A percentile compares a stretch with the other conserved stretches of the same genome.
These are phyloP conservation scores for Terana coerulea DNA, from an alignment of 768 basidiomycete species.

Conservation along the genomic window DNA sequence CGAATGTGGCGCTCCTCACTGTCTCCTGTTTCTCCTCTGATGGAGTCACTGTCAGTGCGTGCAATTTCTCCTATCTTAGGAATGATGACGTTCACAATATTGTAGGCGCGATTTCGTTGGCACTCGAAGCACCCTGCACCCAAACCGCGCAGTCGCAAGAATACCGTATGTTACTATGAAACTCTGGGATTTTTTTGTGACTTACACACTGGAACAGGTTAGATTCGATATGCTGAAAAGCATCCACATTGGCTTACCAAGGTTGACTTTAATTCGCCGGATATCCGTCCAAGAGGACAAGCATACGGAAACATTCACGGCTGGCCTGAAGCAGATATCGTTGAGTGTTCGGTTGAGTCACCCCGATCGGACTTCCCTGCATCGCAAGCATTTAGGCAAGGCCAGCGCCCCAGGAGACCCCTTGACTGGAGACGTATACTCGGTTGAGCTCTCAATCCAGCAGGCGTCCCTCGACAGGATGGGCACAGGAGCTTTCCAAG, in stretches of 20 bases:
- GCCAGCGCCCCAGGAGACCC: constrained; percentile 26
- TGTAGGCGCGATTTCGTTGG: constrained; percentile 37
- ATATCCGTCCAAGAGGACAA: constrained; percentile 27
- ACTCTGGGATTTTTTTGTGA: not conserved
- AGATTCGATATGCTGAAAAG: constrained; percentile 42
- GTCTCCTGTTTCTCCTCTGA: constrained; percentile 22
- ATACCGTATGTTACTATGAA: constrained; percentile 14
- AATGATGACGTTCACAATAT: not conserved
- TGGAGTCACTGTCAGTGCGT: constrained; percentile 35
- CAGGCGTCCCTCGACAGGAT: constrained; percentile 43
- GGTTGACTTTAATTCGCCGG: constrained; percentile 41
- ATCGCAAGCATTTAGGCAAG: constrained; percentile 52
- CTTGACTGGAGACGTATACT: constrained; percentile 47
- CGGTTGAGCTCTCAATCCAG: constrained; percentile 40
- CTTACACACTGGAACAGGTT: no score
- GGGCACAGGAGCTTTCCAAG: constrained; percentile 16
- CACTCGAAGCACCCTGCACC: constrained; percentile 31
- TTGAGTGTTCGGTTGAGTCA: constrained; percentile 47
- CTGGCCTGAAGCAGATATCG: constrained; percentile 38
- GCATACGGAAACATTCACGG: constrained; percentile 34
- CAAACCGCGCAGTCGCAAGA: constrained; percentile 2
- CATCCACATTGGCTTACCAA: constrained; percentile 41
- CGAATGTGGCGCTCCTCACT: constrained; percentile 19
- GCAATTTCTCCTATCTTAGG: constrained; percentile 16
- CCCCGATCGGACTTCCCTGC: constrained; percentile 38